Evolutionary conservation across 768 basidiomycete species (phyloP), one percentile per base, ranked within the genome.

Genomic region (Artomyces pyxidatus): DNA sequence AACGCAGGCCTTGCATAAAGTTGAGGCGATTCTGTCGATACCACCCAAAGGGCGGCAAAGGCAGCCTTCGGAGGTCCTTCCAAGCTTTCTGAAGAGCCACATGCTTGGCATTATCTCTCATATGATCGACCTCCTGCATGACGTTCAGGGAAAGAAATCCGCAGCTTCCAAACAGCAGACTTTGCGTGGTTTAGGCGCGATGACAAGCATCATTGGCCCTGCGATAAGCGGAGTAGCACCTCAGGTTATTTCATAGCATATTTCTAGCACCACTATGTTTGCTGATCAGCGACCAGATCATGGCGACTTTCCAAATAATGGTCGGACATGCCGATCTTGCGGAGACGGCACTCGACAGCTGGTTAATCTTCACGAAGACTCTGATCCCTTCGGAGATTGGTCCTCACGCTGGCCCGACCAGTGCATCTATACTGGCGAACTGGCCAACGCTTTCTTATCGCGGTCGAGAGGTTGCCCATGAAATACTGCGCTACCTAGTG

Each of bases 231-330:
- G 77, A 40, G 84, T 91, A 47, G 83, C 90, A 4, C 90, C 92
- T 17, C 95, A 97, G 80, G 95, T 92, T 57, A 17, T 48, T 48
- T 26, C 3, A 37, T 10, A 16, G 12, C 25, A 6, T 17, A 11
- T 17, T 48, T 8, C 28, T 27, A 47, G 38, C 27, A 3, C 26
- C 17, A 30, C 12, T 12, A 29, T 37, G 51, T 25, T 50, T 56
- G 1, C 57, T 56, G 38, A 45, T 38, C 48, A 27, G 32, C 12
- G 8, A 50, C 22, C 56, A 99, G 95, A 84, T 97, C 57, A 92
- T 98, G 88, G 92, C 95, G 0, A 92, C 87, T 16, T 76, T 99
- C 32, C 95, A 98, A 67, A 91, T 88, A 6, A 88, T 85, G 68
- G 74, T 96, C n/a, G 65, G 71, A 28, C 73, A 89, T 10, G 75